Percentiles rank a stretch among this genome's conserved stretches.
phyloP scores from a whole-genome alignment of 192 early-diverging fungal species.

The Coemansia sp. region DNA sequence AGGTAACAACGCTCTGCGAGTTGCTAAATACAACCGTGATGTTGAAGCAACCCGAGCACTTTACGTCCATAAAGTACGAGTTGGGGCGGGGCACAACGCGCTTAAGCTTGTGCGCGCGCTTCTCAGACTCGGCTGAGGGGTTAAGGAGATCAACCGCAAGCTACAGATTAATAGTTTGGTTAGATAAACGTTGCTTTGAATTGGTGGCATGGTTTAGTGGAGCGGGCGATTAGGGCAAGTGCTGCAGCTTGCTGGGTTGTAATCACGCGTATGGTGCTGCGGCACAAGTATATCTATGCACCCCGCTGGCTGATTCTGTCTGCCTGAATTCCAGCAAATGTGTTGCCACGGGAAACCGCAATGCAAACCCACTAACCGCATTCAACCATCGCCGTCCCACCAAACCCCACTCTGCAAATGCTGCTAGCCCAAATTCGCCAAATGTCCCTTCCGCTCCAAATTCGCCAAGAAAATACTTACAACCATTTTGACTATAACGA shows the following conservation, averaged over 20 bases:
- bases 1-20: slow-evolving; percentile 98
- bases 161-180: slow-evolving; percentile 38
- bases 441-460: background rate
- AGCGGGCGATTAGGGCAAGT: no score
- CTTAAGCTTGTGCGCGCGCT: slow-evolving; percentile 91
- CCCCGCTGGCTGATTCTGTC: no score
- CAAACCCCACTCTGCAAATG: background rate
- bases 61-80: slow-evolving; percentile 99
- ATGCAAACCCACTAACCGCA: no score
- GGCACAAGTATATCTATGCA: no score
- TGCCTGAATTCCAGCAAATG: no score
- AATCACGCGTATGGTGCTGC: no score
- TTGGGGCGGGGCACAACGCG: slow-evolving; percentile 94
- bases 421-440: background rate
- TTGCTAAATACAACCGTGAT: slow-evolving; percentile 99
- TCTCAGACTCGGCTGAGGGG: slow-evolving; percentile 76
- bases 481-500: slow-evolving; percentile 47
- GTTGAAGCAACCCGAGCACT: slow-evolving; percentile 93
- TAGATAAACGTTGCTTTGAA: no score
- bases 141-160: slow-evolving; percentile 94
- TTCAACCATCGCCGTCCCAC: background rate
- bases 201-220: no score
- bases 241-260: no score
- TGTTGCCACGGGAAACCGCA: no score
- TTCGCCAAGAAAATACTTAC: slow-evolving; percentile 35